These are phyloP conservation scores for Fusarium illudens DNA, from an alignment of 2,329 filamentous ascomycete genomes.

Conservation along the genomic window DNA sequence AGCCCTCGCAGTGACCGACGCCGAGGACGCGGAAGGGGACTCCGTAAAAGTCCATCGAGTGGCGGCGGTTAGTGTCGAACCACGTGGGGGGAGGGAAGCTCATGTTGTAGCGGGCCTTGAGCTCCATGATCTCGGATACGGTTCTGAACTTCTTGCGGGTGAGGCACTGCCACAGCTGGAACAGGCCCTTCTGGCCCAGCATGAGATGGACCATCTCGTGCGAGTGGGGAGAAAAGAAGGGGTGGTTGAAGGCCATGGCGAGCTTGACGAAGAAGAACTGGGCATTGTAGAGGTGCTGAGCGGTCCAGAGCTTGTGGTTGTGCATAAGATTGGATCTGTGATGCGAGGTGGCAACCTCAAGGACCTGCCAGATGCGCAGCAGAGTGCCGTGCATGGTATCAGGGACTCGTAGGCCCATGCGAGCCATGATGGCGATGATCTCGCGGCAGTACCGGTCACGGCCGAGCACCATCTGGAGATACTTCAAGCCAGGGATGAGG, in stretches of 20 bases:
- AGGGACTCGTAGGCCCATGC: slow-evolving; percentile 66
- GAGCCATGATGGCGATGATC: slow-evolving; percentile 69
- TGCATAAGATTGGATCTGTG: slow-evolving; percentile 64
- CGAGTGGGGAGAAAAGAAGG: slow-evolving; percentile 61
- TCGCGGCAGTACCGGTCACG: slow-evolving; percentile 66
- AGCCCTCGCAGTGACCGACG: slow-evolving; percentile 62
- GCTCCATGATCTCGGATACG: slow-evolving; percentile 60
- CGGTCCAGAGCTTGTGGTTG: slow-evolving; percentile 62
- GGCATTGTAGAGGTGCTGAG: slow-evolving; percentile 67
- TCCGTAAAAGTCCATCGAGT: slow-evolving; percentile 52
- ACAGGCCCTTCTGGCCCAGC: slow-evolving; percentile 65
- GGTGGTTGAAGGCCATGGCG: slow-evolving; percentile 73
- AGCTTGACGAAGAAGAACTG: slow-evolving; percentile 77
- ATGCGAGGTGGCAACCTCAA: slow-evolving; percentile 69
- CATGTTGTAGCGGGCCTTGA: slow-evolving; percentile 67
- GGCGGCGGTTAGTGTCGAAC: not conserved
- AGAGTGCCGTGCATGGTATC: slow-evolving; percentile 55
- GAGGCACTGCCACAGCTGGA: slow-evolving; percentile 67
- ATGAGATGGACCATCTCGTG: slow-evolving; percentile 64
- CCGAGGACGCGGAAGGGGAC: slow-evolving; percentile 64
- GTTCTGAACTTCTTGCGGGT: slow-evolving; percentile 61
- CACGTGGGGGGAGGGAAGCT: slow-evolving; percentile 48
- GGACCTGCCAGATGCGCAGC: slow-evolving; percentile 76
- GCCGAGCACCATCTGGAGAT: slow-evolving; percentile 71
- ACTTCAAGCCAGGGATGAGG: slow-evolving; percentile 69